A percentile compares a stretch with the other conserved stretches of the same genome.
Conservation (phyloP, 2,329 filamentous ascomycete genomes). For the Curvularia lunata region DNA sequence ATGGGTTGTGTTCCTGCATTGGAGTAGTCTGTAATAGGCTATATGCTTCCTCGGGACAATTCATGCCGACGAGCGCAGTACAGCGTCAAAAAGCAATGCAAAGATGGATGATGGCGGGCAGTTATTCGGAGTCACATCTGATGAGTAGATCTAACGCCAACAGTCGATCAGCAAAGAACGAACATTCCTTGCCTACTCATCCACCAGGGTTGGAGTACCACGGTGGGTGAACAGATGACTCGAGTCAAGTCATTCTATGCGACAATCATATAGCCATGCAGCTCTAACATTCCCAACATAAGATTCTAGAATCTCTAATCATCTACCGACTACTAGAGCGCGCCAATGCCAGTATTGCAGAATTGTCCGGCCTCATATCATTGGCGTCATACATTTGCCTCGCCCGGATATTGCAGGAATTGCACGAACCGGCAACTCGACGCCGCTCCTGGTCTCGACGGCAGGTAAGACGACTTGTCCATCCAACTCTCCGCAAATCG, state of each 20-base stretch:
- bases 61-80: conserved; percentile 15
- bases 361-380: not conserved
- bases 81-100: conserved; percentile 5
- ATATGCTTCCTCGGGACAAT: conserved; percentile 2
- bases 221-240: not conserved
- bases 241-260: not conserved
- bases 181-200: not conserved
- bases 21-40: not conserved
- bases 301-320: not conserved
- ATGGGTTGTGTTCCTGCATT: not conserved
- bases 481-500: not conserved
- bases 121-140: not conserved
- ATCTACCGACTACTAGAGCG: not conserved
- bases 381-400: not conserved
- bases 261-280: not conserved
- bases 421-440: conserved; percentile 5
- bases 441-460: not conserved
- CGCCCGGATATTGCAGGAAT: conserved; percentile 18
- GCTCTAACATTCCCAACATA: not conserved
- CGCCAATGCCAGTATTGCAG: not conserved
- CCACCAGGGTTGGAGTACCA: not conserved
- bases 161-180: not conserved
- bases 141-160: not conserved
- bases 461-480: not conserved
- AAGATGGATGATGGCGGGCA: too few relatives aligned